phyloP scores from a whole-genome alignment of 1,284 basidiomycete genomes.

The Moniliophthora roreri region DNA sequence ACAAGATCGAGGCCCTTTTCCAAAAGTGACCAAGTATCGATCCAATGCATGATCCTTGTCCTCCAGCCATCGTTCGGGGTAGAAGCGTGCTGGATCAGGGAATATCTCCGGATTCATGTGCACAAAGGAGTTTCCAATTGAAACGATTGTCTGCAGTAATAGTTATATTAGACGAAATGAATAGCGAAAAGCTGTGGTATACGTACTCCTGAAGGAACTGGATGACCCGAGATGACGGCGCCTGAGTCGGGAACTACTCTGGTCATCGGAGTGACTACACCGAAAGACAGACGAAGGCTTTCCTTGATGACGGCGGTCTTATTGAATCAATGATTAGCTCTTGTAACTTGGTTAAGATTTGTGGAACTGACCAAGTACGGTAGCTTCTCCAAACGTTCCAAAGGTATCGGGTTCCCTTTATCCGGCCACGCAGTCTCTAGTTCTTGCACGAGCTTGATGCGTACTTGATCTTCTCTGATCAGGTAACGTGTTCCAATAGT shows the following conservation, averaged over 20 bases:
- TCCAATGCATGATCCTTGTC: neutral
- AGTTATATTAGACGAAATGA: neutral
- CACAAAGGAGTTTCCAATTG: conserved; percentile 2
- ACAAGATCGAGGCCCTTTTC: neutral
- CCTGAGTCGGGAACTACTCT: neutral
- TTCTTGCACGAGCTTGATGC: neutral
- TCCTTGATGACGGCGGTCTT: conserved; percentile 8
- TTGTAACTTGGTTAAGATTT: neutral
- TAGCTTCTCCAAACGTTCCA: neutral
- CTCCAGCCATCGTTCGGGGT: neutral
- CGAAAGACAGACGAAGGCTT: neutral
- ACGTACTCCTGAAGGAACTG: conserved; percentile 2
- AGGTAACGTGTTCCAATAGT: neutral
- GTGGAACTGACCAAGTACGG: neutral
- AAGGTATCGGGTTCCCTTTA: neutral
- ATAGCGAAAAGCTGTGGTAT: neutral
- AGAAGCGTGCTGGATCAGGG: neutral
- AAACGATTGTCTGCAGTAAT: neutral
- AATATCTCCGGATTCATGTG: conserved; percentile 1
- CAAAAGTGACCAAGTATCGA: neutral
- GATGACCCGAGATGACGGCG: neutral
- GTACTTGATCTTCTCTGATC: neutral
- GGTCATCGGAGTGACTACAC: neutral
- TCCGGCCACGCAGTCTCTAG: neutral
- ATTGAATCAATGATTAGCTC: neutral